These are phyloP conservation scores for Aspergillus carbonarius DNA, from an alignment of 2,329 filamentous ascomycete genomes.

Conservation along the genomic window DNA sequence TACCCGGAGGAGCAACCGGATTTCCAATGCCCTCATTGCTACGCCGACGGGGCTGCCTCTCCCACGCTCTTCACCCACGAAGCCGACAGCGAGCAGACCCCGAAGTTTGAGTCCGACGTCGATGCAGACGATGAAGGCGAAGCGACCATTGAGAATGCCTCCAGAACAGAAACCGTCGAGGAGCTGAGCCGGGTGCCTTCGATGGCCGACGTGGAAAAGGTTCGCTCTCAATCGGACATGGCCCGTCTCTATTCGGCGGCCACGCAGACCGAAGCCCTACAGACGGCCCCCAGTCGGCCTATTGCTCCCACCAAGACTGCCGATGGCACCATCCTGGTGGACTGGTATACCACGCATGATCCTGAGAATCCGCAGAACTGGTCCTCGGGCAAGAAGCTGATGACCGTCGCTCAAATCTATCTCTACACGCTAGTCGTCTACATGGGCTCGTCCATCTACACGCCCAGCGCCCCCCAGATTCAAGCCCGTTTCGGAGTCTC, in stretches of 20 bases:
- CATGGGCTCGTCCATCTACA: constrained; percentile 7
- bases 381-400: not conserved
- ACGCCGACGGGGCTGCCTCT: not conserved
- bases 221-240: not conserved
- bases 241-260: not conserved
- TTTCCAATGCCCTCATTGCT: constrained; percentile 3
- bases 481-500: not conserved
- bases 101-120: not conserved
- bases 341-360: constrained; percentile 5
- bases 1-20: constrained; percentile 2
- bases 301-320: constrained; percentile 3
- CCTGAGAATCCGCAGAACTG: constrained; percentile 8
- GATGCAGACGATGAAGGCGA: not conserved
- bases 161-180: not conserved
- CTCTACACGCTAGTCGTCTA: constrained; percentile 10
- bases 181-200: constrained; percentile 1
- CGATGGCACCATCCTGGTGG: constrained; percentile 3
- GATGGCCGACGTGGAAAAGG: constrained; percentile 3
- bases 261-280: constrained; percentile 4
- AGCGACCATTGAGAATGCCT: not conserved
- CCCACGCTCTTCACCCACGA: not conserved
- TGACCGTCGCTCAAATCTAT: not conserved
- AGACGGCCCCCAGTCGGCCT: not conserved
- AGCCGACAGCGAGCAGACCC: not conserved
- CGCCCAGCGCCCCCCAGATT: not conserved